These are phyloP conservation scores for Aureobasidium subglaciale DNA, from an alignment of 2,329 filamentous ascomycete species.

Conservation along the genomic window DNA sequence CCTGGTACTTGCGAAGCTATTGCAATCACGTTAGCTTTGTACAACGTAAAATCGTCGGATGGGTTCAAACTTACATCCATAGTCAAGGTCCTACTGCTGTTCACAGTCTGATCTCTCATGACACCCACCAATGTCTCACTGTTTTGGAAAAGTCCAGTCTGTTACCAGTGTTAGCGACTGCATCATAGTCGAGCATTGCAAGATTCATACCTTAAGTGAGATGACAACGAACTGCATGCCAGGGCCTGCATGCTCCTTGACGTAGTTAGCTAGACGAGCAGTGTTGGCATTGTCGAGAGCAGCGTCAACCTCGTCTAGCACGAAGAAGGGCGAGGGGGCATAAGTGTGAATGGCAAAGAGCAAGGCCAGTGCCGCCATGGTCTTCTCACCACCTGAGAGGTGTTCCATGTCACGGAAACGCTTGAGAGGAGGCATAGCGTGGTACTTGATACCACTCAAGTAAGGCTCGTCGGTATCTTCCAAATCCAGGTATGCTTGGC, in stretches of 20 bases:
- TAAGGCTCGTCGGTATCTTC: constrained; percentile 97
- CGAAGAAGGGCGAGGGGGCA: constrained; percentile 93
- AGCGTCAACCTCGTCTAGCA: constrained; percentile 95
- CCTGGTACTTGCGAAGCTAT: constrained; percentile 30
- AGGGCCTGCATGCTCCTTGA: constrained; percentile 84
- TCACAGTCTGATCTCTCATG: constrained; percentile 88
- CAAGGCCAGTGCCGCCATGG: constrained; percentile 93
- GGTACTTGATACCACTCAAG: constrained; percentile 91
- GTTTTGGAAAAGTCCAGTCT: constrained; percentile 85
- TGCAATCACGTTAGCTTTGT: not conserved
- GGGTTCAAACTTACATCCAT: constrained; percentile 69
- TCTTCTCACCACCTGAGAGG: constrained; percentile 94
- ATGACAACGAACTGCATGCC: constrained; percentile 99
- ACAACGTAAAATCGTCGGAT: not conserved
- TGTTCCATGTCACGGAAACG: constrained; percentile 99
- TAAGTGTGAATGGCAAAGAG: constrained; percentile 96
- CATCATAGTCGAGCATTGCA: no score
- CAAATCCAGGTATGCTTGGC: constrained; percentile 80
- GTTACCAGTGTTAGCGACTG: not conserved
- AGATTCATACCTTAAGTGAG: constrained; percentile 59
- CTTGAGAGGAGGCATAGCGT: constrained; percentile 97
- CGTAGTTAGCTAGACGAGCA: constrained; percentile 91
- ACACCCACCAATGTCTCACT: constrained; percentile 94
- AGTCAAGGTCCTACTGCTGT: constrained; percentile 84
- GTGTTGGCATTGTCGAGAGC: constrained; percentile 98